Evolutionary conservation across 306 rosid species (phyloP).

Genomic region (Ochetophila trinervis): DNA sequence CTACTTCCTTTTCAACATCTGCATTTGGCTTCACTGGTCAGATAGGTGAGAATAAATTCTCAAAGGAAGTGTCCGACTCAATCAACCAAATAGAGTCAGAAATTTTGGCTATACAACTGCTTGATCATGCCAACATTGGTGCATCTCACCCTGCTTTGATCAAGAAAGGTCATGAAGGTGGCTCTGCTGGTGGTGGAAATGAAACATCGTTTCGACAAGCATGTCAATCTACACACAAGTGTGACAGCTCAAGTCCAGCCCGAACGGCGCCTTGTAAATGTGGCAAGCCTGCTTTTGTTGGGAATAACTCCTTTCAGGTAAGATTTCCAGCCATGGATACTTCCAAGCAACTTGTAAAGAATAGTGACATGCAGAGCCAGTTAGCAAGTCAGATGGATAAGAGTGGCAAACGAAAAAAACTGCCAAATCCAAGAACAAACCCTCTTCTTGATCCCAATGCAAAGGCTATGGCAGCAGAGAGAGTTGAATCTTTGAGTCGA

Average conservation of each 20-base stretch:
- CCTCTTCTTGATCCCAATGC: constrained; percentile 14
- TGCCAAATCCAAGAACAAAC: constrained; percentile 8
- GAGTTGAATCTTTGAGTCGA: constrained; percentile 29
- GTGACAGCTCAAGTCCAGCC: not conserved
- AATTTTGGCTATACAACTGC: constrained; percentile 49
- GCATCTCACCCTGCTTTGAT: constrained; percentile 17
- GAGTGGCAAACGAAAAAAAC: not conserved
- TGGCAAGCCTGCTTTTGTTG: constrained; percentile 6
- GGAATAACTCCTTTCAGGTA: constrained; percentile 8
- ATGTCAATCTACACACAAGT: constrained; percentile 17
- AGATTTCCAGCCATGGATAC: too few species aligned
- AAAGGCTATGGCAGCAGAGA: constrained; percentile 9
- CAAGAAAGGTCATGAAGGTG: not conserved
- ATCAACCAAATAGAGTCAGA: constrained; percentile 58
- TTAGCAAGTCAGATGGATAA: too few species aligned
- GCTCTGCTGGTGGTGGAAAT: constrained; percentile 19
- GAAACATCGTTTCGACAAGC: constrained; percentile 19
- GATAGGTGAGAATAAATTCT: constrained; percentile 24
- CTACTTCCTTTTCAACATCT: constrained; percentile 1
- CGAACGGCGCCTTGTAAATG: not conserved
- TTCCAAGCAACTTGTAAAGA: too few species aligned
- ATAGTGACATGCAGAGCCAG: too few species aligned
- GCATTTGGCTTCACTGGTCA: not conserved
- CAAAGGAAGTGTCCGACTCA: constrained; percentile 41
- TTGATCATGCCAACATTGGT: constrained; percentile 12